These are phyloP conservation scores for Calonectria honghensis DNA, from an alignment of 2,329 filamentous ascomycete species.

Conservation along the genomic window DNA sequence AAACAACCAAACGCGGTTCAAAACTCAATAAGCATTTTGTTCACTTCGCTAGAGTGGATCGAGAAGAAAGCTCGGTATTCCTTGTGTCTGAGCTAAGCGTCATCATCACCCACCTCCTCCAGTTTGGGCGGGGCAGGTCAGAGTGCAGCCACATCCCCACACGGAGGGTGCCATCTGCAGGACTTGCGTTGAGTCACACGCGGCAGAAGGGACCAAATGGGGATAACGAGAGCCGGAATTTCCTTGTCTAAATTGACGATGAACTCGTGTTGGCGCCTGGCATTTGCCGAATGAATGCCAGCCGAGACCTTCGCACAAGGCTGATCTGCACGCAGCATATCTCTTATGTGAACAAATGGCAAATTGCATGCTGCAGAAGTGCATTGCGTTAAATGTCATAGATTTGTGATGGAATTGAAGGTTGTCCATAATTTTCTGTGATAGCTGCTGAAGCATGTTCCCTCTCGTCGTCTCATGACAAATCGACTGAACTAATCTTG, in stretches of 20 bases:
- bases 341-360: not conserved
- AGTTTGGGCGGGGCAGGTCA: not conserved
- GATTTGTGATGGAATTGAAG: not conserved
- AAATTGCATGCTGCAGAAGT: not conserved
- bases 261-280: not conserved
- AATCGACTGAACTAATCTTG: too few relatives aligned
- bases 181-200: not conserved
- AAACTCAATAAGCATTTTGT: not conserved
- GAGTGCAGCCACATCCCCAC: conserved; percentile 24
- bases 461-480: not conserved
- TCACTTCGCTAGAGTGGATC: not conserved
- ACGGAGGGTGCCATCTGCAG: conserved; percentile 37
- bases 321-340: not conserved
- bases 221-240: not conserved
- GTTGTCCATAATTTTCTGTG: not conserved
- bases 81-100: not conserved
- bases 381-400: not conserved
- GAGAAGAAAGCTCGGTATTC: not conserved
- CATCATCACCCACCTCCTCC: not conserved
- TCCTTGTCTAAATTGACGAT: not conserved
- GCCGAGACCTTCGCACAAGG: not conserved
- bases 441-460: not conserved
- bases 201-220: not conserved
- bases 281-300: not conserved
- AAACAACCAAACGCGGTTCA: not conserved